A percentile compares a stretch with the other conserved stretches of the same genome.
phyloP scores from a whole-genome alignment of 805 yeast genomes.

The Candida yuanshanica region DNA sequence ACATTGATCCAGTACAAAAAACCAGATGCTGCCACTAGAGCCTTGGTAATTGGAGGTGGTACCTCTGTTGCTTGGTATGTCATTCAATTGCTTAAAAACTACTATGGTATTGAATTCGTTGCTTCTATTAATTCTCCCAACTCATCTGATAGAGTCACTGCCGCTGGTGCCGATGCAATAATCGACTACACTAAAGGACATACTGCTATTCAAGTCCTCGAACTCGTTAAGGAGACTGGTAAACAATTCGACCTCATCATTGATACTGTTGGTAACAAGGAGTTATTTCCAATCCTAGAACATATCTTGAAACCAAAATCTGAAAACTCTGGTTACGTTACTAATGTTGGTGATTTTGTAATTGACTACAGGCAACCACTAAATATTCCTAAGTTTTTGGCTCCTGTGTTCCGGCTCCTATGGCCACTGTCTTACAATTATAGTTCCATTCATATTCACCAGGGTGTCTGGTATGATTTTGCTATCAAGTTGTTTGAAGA shows the following conservation, averaged over 20 bases:
- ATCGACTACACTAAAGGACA: constrained; percentile 51
- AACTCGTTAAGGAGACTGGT: constrained; percentile 24
- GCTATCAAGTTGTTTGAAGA: constrained; percentile 33
- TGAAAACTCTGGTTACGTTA: constrained; percentile 43
- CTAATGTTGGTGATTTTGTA: constrained; percentile 53
- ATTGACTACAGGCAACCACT: constrained; percentile 21
- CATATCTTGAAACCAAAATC: constrained; percentile 39
- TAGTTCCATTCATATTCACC: constrained; percentile 12
- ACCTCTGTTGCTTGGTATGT: constrained; percentile 59
- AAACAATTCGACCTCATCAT: constrained; percentile 54
- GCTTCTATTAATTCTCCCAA: constrained; percentile 51
- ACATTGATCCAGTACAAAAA: constrained; percentile 28
- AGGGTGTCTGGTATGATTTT: constrained; percentile 23
- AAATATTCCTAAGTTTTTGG: constrained; percentile 1
- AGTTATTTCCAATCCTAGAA: constrained; percentile 38
- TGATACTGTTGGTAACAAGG: constrained; percentile 60
- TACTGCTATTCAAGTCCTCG: constrained; percentile 26
- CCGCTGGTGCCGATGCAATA: constrained; percentile 51
- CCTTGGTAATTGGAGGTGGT: constrained; percentile 69
- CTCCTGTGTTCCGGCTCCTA: constrained; percentile 9
- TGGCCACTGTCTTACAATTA: constrained; percentile 25
- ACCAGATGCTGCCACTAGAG: constrained; percentile 38
- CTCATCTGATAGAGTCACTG: constrained; percentile 38
- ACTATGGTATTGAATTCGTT: constrained; percentile 41
- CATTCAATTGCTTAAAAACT: constrained; percentile 50